Evolutionary conservation across 2,329 filamentous ascomycete genomes (phyloP).

Genomic region (Ophiostoma novo-ulmi): DNA sequence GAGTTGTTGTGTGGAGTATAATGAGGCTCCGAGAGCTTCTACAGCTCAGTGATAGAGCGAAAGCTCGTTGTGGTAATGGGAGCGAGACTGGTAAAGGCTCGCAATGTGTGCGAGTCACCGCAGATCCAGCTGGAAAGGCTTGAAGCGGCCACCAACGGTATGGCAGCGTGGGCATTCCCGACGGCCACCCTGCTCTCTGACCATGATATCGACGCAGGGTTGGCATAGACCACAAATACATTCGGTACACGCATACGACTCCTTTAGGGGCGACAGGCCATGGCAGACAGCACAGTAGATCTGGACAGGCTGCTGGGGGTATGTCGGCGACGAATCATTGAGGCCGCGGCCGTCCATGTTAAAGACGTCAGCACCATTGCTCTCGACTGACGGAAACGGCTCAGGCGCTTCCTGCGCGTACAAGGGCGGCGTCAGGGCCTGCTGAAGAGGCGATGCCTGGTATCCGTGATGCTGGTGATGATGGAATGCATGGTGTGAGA

Average conservation of each 20-base stretch:
- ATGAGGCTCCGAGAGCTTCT: neutral
- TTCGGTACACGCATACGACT: slow-evolving; percentile 91
- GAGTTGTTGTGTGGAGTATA: neutral
- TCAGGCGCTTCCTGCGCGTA: slow-evolving; percentile 64
- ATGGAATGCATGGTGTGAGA: slow-evolving; percentile 47
- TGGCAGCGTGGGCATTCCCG: slow-evolving; percentile 75
- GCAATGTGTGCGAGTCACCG: slow-evolving; percentile 42
- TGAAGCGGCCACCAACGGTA: slow-evolving; percentile 73
- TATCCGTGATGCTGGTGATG: slow-evolving; percentile 48
- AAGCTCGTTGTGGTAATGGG: neutral
- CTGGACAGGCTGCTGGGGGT: slow-evolving; percentile 70
- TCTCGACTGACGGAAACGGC: slow-evolving; percentile 85
- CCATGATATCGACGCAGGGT: slow-evolving; percentile 76
- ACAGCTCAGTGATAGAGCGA: neutral
- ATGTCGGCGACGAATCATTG: slow-evolving; percentile 66
- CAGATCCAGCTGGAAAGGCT: slow-evolving; percentile 79
- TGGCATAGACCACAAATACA: slow-evolving; percentile 92
- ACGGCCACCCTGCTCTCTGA: slow-evolving; percentile 68
- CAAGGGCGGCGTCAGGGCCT: slow-evolving; percentile 78
- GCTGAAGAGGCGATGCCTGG: slow-evolving; percentile 84
- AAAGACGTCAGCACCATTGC: slow-evolving; percentile 66
- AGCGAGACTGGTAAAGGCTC: neutral
- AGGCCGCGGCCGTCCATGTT: slow-evolving; percentile 63
- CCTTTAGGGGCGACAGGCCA: slow-evolving; percentile 67
- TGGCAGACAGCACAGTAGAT: slow-evolving; percentile 91